Evolutionary conservation across 257 asterid species (phyloP), one percentile per base, ranked within the genome.

Genomic region (Fraxinus cuspidata): DNA sequence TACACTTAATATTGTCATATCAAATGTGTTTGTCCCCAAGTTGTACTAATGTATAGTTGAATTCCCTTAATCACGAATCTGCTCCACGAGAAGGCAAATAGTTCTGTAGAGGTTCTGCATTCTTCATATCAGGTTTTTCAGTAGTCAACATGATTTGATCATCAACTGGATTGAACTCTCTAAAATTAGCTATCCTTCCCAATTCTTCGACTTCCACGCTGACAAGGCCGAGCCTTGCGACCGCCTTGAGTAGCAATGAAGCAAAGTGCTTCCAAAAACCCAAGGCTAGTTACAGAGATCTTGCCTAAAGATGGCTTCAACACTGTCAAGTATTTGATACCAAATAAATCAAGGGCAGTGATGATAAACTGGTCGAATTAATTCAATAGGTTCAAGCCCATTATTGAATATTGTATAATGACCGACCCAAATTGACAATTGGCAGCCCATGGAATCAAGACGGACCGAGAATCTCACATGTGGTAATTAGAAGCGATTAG

Each of bases 251-350:
- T 2, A 93, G 86, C 85, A 93, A 56, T 29, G 99, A 90, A 1
- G 97, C 98, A 27, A 95, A 95, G 88, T 0, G 99, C 97, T 74
- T 95, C 99, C 0, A 96, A 92, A 71, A 93, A 92, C 74, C 90
- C 97, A 0, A 92, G 83, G 68, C 97, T 92, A 0, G 96, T 92
- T 56, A 89, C 81, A 6, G 93, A 88, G 4, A 86, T 78, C 90
- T 95, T 93, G 78, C 98, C 93, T 27, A 88, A 40, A 0, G 98
- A 90, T 23, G 99, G 97, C 85, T 93, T 80, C 44, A 95, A 40
- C 51, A 56, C 79, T 32, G 2, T 3, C 4, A 32, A 4, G 35
- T 32, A 32, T 32, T 32, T 32, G 35, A 32, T 32, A 32, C 35
- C 35, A 32, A 32, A 32, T 32, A 32, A 32, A 32, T 4, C 6